A percentile compares a stretch with the other conserved stretches of the same genome.
Evolutionary conservation across 305 asterid genomes (phyloP).

Genomic region (Rubia occidens): DNA sequence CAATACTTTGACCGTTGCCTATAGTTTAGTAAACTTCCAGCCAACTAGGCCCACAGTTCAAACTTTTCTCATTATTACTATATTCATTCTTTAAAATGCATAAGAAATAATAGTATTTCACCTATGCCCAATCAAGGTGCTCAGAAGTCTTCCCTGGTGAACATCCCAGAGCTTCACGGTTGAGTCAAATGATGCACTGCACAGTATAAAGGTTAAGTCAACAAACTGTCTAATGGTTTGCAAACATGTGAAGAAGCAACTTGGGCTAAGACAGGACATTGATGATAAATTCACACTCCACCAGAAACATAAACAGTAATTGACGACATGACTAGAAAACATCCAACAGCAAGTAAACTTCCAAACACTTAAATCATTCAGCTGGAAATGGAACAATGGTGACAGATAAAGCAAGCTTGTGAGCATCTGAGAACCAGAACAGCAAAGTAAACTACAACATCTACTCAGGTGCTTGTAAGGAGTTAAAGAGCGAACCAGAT

Average conservation of each 20-base stretch:
- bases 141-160: constrained; percentile 19
- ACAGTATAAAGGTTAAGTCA: background rate
- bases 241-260: too few species aligned
- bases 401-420: too few species aligned
- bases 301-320: too few species aligned
- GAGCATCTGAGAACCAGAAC: background rate
- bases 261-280: too few species aligned
- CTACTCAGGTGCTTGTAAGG: background rate
- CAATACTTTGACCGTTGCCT: background rate
- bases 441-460: background rate
- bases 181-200: constrained; percentile 34
- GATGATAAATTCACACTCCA: too few species aligned
- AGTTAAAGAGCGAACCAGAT: constrained; percentile 1
- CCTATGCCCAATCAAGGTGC: constrained; percentile 31
- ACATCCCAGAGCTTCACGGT: constrained; percentile 32
- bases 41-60: background rate
- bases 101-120: constrained; percentile 1
- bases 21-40: background rate
- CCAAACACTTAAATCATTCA: background rate
- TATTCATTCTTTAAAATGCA: background rate
- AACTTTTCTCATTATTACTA: background rate
- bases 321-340: too few species aligned
- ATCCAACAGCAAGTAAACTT: background rate
- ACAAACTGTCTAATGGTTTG: background rate
- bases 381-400: background rate